Percentiles rank a stretch among this genome's conserved stretches.
These are phyloP conservation scores for Lupinus albus DNA, from an alignment of 306 rosid genomes.

Conservation along the genomic window DNA sequence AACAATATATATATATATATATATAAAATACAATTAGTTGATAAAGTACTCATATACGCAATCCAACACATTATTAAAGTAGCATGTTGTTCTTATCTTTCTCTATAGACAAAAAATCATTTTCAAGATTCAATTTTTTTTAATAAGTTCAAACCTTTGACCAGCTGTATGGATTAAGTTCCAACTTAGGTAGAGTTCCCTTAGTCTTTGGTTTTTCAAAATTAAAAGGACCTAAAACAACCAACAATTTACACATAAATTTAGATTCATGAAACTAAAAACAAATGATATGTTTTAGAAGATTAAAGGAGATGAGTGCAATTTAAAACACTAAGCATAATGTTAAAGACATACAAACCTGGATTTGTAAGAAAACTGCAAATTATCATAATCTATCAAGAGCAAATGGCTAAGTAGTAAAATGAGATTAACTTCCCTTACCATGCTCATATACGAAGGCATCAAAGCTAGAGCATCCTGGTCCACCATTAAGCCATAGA, in stretches of 20 bases:
- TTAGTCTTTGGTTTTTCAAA: constrained; percentile 52
- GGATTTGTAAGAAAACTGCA: background rate
- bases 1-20: too few species aligned
- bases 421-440: constrained; percentile 48
- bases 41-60: background rate
- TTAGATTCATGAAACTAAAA: too few species aligned
- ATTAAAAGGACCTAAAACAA: constrained; percentile 75
- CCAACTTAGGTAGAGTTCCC: constrained; percentile 57
- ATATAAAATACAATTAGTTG: background rate
- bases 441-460: constrained; percentile 71
- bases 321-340: too few species aligned
- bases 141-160: constrained; percentile 53
- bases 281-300: too few species aligned
- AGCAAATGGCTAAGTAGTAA: background rate
- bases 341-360: too few species aligned
- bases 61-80: background rate
- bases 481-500: constrained; percentile 76
- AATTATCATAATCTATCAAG: background rate
- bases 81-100: too few species aligned
- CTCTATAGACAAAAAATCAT: background rate
- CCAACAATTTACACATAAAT: background rate
- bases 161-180: constrained; percentile 76
- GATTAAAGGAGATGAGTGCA: too few species aligned
- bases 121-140: background rate
- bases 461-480: constrained; percentile 74